A percentile compares a stretch with the other conserved stretches of the same genome.
Evolutionary conservation across 352 stramenopile species (phyloP).

Genomic region (Globisporangium cylindrosporum): DNA sequence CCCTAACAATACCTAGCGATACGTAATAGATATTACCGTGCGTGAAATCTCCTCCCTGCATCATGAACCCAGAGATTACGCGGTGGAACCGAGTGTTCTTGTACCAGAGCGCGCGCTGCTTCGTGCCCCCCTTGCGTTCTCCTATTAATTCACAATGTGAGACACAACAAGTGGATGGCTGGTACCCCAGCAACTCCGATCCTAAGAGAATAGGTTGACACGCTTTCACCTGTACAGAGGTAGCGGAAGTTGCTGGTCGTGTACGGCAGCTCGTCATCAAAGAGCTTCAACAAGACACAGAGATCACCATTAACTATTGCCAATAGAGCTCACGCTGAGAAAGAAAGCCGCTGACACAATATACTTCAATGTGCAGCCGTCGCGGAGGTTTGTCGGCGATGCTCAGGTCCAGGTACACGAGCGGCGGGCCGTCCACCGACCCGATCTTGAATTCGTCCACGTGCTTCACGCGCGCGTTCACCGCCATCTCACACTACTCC

Average conservation of each 20-base stretch:
- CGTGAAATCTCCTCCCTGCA: constrained; percentile 94
- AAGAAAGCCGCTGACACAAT: neutral
- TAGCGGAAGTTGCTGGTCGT: constrained; percentile 71
- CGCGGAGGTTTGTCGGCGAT: constrained; percentile 48
- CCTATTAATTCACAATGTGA: constrained; percentile 13
- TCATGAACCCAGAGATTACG: constrained; percentile 99
- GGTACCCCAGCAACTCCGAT: neutral
- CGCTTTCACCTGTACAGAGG: constrained; percentile 51
- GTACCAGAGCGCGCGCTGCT: constrained; percentile 75
- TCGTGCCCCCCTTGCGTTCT: constrained; percentile 49
- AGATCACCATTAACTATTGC: neutral
- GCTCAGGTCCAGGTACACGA: constrained; percentile 67
- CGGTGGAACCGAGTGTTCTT: constrained; percentile 96
- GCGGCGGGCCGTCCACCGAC: constrained; percentile 28
- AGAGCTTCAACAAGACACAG: constrained; percentile 36
- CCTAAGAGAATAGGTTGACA: neutral
- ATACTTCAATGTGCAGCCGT: constrained; percentile 66
- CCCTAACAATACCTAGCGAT: no score
- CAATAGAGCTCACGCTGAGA: neutral
- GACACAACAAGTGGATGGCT: neutral
- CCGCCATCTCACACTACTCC: constrained; percentile 29
- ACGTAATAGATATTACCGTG: constrained; percentile 33
- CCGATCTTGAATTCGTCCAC: constrained; percentile 47
- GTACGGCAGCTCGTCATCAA: constrained; percentile 65
- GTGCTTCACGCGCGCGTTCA: constrained; percentile 41